Conservation (phyloP, 1,284 basidiomycete species). For the Marasmius tenuissimus region DNA sequence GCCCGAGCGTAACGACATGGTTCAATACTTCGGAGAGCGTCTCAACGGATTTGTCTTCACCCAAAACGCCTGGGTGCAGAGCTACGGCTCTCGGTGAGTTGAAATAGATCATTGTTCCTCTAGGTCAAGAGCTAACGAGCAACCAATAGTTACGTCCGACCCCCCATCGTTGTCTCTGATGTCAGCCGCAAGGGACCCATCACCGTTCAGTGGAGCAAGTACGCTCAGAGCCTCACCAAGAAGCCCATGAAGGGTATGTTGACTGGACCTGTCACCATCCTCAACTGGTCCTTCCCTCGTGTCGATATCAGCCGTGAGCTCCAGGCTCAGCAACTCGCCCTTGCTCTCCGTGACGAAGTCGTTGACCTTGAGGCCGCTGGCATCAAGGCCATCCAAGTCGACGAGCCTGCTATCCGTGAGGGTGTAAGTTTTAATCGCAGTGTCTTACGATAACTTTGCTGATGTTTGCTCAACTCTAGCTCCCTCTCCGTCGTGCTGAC, state of each 20-base stretch:
- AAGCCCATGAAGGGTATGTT: constrained; percentile 99
- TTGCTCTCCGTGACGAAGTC: constrained; percentile 98
- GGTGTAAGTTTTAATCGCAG: constrained; percentile 59
- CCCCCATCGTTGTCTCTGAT: constrained; percentile 98
- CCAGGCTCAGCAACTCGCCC: constrained; percentile 97
- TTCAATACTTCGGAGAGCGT: constrained; percentile 99
- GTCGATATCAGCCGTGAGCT: constrained; percentile 96
- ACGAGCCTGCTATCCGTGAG: constrained; percentile 99
- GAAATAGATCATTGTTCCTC: background rate
- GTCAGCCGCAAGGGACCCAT: constrained; percentile 93
- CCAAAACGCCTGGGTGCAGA: constrained; percentile 99
- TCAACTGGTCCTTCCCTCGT: constrained; percentile 99
- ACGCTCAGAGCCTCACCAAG: constrained; percentile 93
- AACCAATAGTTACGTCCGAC: constrained; percentile 88
- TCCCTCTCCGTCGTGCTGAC: constrained; percentile 92
- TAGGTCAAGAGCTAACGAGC: background rate
- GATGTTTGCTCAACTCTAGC: constrained; percentile 36
- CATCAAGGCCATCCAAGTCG: constrained; percentile 98
- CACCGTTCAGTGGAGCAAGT: constrained; percentile 97
- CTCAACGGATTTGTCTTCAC: constrained; percentile 97
- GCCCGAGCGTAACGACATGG: constrained; percentile 99
- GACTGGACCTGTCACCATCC: constrained; percentile 94
- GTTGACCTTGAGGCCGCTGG: constrained; percentile 96
- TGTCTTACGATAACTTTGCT: background rate
- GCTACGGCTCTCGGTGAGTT: constrained; percentile 85